These are phyloP conservation scores for Salix dunnii DNA, from an alignment of 345 rosid genomes.

Conservation along the genomic window DNA sequence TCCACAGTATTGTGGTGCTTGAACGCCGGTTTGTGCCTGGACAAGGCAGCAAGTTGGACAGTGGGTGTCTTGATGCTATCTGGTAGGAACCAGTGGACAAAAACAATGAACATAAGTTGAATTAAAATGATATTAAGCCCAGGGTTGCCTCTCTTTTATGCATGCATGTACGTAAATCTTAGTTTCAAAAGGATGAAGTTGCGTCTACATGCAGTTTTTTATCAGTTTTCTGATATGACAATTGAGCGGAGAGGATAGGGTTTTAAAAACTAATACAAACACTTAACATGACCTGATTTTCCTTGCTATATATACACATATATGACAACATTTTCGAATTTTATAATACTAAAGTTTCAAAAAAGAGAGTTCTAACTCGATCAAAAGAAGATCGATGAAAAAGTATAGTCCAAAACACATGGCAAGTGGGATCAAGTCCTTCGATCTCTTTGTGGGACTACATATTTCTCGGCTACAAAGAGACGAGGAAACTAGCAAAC, in stretches of 20 bases:
- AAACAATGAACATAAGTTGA: no score
- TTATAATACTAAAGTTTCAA: not conserved
- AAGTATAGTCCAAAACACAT: not conserved
- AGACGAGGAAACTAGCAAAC: conserved; percentile 5
- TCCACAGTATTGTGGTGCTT: not conserved
- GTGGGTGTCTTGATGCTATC: not conserved
- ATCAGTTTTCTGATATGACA: no score
- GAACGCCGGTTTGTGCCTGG: not conserved
- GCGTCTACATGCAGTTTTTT: no score
- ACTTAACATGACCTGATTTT: no score
- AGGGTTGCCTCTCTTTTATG: no score
- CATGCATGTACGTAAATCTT: no score
- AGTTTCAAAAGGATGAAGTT: no score
- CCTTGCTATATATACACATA: no score
- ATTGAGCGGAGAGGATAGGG: no score
- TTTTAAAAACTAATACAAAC: no score
- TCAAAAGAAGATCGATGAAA: not conserved
- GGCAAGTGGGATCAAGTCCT: not conserved
- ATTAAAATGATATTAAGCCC: no score
- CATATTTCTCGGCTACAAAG: conserved; percentile 12
- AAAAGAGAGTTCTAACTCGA: not conserved
- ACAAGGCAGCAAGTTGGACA: not conserved
- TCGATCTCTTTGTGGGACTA: conserved; percentile 5
- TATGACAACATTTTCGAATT: not conserved
- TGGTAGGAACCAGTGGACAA: no score